Conservation (phyloP, 768 basidiomycete genomes). For the Cantharellus anzutake region DNA sequence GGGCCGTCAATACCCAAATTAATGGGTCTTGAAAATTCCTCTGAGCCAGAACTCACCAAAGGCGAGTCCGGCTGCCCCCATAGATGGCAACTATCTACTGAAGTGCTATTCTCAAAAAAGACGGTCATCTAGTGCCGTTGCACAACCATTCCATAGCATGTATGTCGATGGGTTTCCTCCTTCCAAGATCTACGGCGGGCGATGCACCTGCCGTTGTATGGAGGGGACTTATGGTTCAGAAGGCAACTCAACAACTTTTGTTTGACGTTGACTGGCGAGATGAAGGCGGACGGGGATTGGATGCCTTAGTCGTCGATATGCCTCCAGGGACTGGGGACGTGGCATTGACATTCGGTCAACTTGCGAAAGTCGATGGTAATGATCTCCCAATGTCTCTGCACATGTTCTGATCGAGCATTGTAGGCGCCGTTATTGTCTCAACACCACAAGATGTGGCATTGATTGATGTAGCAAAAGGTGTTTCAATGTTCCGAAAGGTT, state of each 20-base stretch:
- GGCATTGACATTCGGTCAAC: constrained; percentile 74
- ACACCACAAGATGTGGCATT: constrained; percentile 92
- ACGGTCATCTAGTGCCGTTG: constrained; percentile 61
- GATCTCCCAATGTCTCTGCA: not conserved
- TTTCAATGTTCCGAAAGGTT: constrained; percentile 81
- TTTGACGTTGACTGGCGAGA: constrained; percentile 87
- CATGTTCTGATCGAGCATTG: not conserved
- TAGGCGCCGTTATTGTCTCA: constrained; percentile 84
- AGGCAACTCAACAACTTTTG: constrained; percentile 86
- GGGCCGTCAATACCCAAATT: constrained; percentile 87
- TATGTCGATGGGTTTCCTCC: constrained; percentile 96
- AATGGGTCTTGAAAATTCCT: constrained; percentile 65
- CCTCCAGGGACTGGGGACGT: constrained; percentile 97
- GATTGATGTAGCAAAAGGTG: constrained; percentile 73
- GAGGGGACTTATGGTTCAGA: constrained; percentile 97
- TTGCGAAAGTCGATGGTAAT: constrained; percentile 63
- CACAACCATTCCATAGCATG: constrained; percentile 76
- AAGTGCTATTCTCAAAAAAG: constrained; percentile 19
- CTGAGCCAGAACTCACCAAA: constrained; percentile 58
- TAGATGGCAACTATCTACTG: too few species aligned
- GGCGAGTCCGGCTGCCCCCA: constrained; percentile 23
- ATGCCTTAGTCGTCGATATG: constrained; percentile 66
- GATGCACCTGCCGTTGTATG: constrained; percentile 60
- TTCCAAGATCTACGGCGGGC: constrained; percentile 34
- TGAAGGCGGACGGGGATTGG: not conserved